phyloP scores from a whole-genome alignment of 805 yeast genomes.

The Tetrapisispora namnaoensis region DNA sequence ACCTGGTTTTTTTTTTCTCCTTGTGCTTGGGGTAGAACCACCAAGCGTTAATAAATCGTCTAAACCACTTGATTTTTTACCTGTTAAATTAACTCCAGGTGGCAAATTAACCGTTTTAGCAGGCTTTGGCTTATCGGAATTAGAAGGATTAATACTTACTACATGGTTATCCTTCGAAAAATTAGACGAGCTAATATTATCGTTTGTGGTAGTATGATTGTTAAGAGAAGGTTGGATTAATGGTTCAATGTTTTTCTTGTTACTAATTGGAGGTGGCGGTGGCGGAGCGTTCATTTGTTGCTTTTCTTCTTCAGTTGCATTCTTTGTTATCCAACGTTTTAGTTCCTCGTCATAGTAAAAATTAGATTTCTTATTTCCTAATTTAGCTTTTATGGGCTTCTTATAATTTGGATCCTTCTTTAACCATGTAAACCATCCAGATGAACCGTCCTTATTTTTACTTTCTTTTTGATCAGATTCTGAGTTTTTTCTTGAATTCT shows the following conservation, averaged over 20 bases:
- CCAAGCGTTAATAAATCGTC: slow-evolving; percentile 37
- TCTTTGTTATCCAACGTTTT: slow-evolving; percentile 77
- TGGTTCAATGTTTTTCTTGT: slow-evolving; percentile 22
- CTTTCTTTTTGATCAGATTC: background rate
- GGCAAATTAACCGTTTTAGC: background rate
- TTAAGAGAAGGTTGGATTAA: background rate
- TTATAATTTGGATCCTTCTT: slow-evolving; percentile 53
- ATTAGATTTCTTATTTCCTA: slow-evolving; percentile 55
- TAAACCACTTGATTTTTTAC: slow-evolving; percentile 32
- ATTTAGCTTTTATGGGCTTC: slow-evolving; percentile 71
- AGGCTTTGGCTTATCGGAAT: background rate
- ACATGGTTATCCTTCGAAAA: background rate
- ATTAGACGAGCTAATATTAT: background rate
- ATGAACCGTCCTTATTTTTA: slow-evolving; percentile 4
- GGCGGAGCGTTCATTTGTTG: slow-evolving; percentile 65
- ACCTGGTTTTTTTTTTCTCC: slow-evolving; percentile 37
- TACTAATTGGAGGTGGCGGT: slow-evolving; percentile 41
- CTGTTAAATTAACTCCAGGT: slow-evolving; percentile 1
- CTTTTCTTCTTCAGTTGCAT: slow-evolving; percentile 57
- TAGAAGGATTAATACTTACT: background rate
- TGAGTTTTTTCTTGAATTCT: background rate
- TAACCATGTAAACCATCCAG: slow-evolving; percentile 56
- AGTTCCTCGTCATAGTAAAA: slow-evolving; percentile 76
- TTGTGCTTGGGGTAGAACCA: slow-evolving; percentile 21
- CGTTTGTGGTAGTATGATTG: background rate